phyloP scores from a whole-genome alignment of 2,329 filamentous ascomycete species.

The Phaeophleospora eucalypticola region DNA sequence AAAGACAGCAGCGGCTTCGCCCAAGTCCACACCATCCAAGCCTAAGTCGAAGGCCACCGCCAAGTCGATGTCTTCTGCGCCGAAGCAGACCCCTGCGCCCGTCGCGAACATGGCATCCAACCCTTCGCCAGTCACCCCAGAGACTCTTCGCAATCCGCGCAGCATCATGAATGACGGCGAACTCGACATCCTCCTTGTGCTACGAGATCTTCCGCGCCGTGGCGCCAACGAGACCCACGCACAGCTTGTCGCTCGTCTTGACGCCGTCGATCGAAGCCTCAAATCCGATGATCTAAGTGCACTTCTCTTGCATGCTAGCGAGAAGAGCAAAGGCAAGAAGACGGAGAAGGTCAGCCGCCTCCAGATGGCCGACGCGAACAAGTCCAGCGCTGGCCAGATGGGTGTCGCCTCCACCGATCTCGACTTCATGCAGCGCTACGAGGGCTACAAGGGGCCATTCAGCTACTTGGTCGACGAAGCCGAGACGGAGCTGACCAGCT shows the following conservation, averaged over 20 bases:
- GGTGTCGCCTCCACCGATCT: constrained; percentile 15
- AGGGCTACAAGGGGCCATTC: constrained; percentile 17
- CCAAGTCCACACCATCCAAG: not conserved
- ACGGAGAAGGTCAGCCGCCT: constrained; percentile 23
- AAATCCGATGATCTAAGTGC: constrained; percentile 16
- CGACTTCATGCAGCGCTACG: constrained; percentile 22
- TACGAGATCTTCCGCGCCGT: constrained; percentile 22
- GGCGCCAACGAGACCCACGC: constrained; percentile 23
- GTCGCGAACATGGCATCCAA: constrained; percentile 1
- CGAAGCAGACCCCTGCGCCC: constrained; percentile 3
- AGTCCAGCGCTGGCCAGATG: constrained; percentile 12
- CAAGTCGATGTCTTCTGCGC: not conserved
- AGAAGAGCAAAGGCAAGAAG: constrained; percentile 23
- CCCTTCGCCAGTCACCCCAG: constrained; percentile 20
- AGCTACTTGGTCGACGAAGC: not conserved
- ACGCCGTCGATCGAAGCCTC: constrained; percentile 17
- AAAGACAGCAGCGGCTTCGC: not conserved
- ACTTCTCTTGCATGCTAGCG: constrained; percentile 13
- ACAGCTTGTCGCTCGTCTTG: constrained; percentile 28
- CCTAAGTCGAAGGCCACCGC: constrained; percentile 1
- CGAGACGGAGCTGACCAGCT: not conserved
- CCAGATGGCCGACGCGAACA: constrained; percentile 25
- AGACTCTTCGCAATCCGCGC: constrained; percentile 27
- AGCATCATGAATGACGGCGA: constrained; percentile 24
- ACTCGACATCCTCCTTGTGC: constrained; percentile 24